Base-by-base conservation (phyloP, 495 filamentous ascomycete genomes). In the Podospora pseudoanserina region DNA sequence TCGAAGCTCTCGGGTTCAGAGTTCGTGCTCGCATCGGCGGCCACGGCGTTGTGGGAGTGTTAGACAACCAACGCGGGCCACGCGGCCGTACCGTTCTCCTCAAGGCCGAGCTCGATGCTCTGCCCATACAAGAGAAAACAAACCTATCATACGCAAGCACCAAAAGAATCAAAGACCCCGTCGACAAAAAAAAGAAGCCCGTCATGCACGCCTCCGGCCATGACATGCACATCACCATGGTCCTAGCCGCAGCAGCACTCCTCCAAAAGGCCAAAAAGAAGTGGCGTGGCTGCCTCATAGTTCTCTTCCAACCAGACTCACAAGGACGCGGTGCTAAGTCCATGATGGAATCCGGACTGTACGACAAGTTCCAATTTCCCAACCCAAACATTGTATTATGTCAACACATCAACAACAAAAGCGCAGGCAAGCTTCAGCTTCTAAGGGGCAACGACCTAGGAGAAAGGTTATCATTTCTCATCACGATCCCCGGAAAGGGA, bases 151-250 rank as follows among this genome's bases (percentile, higher is more conserved):
- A 89, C 69, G 85, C 86, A 0, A 88, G 85, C 72, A 81, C 69
- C 27, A 79, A 69, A 19, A 49, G 4, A 32, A 32, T 32, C 7
- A 69, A 74, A 5, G 79, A 84, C 69, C 68, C 34, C 11, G 6
- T 68, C 5, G 75, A 84, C 23, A 87, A 87, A 3, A 65, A 72
- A 0, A 75, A 77, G 58, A 79, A 80, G 57, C 84, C 86, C 0
- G 86, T 88, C 1, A 89, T 89, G 88, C 88, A 90, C 73, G 87
- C 89, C 34, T 90, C 87, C 74, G 88, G 88, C 0, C 88, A 91
- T 67, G 89, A 91, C 69, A 83, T 86, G 69, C 87, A 91, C 71
- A 80, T 88, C 13, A 76, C 83, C 0, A 73, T 71, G 18, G 75
- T 90, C 16, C 75, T 90, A 56, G 86, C 80, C 2, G 79, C 82